Percentiles rank a stretch among this genome's conserved stretches.
phyloP scores from a whole-genome alignment of 768 basidiomycete species.

The Lanmaoa rubissima region DNA sequence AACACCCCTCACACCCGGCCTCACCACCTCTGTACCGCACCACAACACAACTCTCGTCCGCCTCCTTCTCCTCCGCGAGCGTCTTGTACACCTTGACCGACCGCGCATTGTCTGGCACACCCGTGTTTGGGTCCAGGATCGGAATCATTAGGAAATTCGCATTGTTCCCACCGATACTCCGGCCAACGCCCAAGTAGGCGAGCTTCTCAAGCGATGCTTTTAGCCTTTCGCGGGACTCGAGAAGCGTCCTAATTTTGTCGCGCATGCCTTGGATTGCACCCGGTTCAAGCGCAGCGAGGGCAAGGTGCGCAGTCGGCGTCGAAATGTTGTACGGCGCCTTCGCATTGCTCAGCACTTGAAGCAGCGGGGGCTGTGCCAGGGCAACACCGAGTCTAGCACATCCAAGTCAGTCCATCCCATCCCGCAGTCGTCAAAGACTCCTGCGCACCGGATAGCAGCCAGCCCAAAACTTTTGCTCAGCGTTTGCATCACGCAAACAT shows the following conservation, averaged over 20 bases:
- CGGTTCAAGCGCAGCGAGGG: conserved; percentile 72
- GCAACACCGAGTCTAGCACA: conserved; percentile 77
- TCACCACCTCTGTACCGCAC: conserved; percentile 89
- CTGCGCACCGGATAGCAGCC: conserved; percentile 83
- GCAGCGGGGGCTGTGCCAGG: conserved; percentile 83
- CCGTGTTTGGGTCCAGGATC: conserved; percentile 48
- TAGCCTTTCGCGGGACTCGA: conserved; percentile 55
- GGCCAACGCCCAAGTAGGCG: conserved; percentile 54
- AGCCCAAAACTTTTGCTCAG: conserved; percentile 95
- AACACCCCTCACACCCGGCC: conserved; percentile 79
- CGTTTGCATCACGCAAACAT: conserved; percentile 94
- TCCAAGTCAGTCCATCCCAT: not conserved
- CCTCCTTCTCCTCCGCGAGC: conserved; percentile 81
- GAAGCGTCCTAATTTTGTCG: conserved; percentile 58
- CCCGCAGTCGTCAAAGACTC: not conserved
- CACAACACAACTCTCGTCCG: conserved; percentile 81
- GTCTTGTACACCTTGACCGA: conserved; percentile 69
- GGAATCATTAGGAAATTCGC: conserved; percentile 91
- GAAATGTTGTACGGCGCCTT: conserved; percentile 99
- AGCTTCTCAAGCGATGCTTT: conserved; percentile 49
- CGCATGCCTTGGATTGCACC: conserved; percentile 62
- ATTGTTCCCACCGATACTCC: conserved; percentile 73
- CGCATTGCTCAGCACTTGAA: conserved; percentile 89
- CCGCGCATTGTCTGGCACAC: conserved; percentile 53
- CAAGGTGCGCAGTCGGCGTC: conserved; percentile 81